Conservation (phyloP, 73 alveolate genomes). For the Blepharisma stoltei region DNA sequence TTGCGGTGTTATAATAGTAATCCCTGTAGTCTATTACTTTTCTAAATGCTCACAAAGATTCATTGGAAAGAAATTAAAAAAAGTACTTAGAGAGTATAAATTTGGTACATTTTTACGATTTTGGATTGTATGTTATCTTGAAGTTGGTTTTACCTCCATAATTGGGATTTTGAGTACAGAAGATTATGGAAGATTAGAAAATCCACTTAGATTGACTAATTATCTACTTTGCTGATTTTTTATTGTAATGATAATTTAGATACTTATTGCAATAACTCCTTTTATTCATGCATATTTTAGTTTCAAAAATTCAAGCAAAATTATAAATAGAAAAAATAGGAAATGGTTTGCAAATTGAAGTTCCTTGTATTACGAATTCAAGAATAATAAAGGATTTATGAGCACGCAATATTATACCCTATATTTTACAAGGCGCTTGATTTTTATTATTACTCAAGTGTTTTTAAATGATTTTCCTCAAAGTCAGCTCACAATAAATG, state of each 20-base stretch:
- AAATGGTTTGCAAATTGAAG: conserved; percentile 6
- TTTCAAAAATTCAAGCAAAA: neutral
- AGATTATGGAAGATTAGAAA: neutral
- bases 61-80: neutral
- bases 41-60: neutral
- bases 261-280: neutral
- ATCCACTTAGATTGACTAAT: neutral
- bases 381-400: conserved; percentile 20
- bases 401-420: conserved; percentile 10
- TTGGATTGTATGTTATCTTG: conserved; percentile 3
- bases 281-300: neutral
- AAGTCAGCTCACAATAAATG: neutral
- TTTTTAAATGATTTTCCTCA: neutral
- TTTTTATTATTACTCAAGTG: neutral
- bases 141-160: neutral
- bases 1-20: neutral
- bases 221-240: neutral
- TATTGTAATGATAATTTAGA: neutral
- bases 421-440: neutral
- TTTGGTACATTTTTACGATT: neutral
- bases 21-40: neutral
- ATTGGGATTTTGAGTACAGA: neutral
- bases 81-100: neutral
- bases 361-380: neutral
- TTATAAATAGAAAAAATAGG: neutral